These are phyloP conservation scores for Trametes versicolor DNA, from an alignment of 1,284 basidiomycete genomes.

Conservation along the genomic window DNA sequence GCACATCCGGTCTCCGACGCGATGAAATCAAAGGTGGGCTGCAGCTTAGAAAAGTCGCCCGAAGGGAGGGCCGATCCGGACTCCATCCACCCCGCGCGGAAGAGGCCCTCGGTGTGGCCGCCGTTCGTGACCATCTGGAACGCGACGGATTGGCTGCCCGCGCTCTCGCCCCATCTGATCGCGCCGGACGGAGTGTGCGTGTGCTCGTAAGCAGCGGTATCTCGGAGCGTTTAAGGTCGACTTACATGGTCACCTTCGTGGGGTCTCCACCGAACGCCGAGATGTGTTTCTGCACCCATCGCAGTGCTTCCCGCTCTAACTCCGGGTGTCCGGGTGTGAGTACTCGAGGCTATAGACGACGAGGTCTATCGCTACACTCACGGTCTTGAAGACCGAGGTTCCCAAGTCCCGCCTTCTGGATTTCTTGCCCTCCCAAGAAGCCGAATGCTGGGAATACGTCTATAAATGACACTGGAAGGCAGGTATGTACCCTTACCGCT, in stretches of 20 bases:
- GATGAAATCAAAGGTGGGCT: constrained; percentile 47
- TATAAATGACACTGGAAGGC: too few species aligned
- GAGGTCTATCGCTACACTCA: constrained; percentile 40
- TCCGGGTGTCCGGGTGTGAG: too few species aligned
- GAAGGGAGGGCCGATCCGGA: constrained; percentile 47
- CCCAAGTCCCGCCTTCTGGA: constrained; percentile 58
- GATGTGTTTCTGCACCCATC: constrained; percentile 66
- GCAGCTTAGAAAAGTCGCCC: constrained; percentile 43
- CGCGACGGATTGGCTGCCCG: constrained; percentile 49
- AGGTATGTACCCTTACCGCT: constrained; percentile 16
- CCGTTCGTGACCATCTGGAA: constrained; percentile 46
- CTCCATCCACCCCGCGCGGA: constrained; percentile 48
- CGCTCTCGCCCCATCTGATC: constrained; percentile 51
- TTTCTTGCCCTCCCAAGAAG: constrained; percentile 48
- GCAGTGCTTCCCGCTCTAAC: constrained; percentile 36
- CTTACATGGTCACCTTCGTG: constrained; percentile 63
- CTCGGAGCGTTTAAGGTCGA: background rate
- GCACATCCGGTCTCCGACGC: constrained; percentile 44
- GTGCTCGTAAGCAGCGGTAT: background rate
- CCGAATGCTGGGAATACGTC: constrained; percentile 25
- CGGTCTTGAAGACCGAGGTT: constrained; percentile 66
- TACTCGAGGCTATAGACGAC: background rate
- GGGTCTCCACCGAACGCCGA: constrained; percentile 69
- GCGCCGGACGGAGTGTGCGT: constrained; percentile 8
- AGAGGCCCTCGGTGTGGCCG: constrained; percentile 45